These are phyloP conservation scores for Candida sakaeoensis DNA, from an alignment of 805 yeast genomes.

Conservation along the genomic window DNA sequence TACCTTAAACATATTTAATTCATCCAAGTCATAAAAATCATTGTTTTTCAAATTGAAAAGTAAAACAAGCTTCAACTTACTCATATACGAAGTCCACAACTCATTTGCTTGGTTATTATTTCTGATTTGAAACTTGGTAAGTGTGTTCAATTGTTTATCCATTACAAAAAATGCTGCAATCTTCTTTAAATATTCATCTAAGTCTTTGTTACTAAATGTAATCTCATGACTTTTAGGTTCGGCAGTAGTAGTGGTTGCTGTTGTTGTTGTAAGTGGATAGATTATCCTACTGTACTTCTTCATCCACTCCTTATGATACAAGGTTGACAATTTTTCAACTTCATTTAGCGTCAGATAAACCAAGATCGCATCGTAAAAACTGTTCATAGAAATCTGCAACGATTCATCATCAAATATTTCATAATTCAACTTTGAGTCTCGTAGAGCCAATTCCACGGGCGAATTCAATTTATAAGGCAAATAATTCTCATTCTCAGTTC, in stretches of 20 bases:
- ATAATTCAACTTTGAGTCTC: constrained; percentile 51
- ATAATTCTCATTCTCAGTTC: constrained; percentile 37
- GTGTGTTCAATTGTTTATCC: constrained; percentile 64
- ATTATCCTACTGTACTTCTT: constrained; percentile 68
- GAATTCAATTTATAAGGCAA: constrained; percentile 71
- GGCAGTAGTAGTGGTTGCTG: constrained; percentile 12
- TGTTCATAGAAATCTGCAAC: constrained; percentile 53
- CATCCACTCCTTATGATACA: constrained; percentile 67
- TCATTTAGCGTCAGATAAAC: constrained; percentile 76
- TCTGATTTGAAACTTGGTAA: constrained; percentile 63
- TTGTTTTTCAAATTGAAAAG: constrained; percentile 42
- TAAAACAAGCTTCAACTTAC: constrained; percentile 59
- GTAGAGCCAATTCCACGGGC: constrained; percentile 74
- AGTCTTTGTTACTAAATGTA: constrained; percentile 18
- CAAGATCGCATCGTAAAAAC: constrained; percentile 76
- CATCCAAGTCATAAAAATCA: constrained; percentile 34
- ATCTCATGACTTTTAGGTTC: constrained; percentile 4
- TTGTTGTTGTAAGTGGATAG: constrained; percentile 55
- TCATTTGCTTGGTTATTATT: constrained; percentile 60
- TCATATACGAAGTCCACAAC: constrained; percentile 67
- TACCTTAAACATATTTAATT: constrained; percentile 53
- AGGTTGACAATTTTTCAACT: constrained; percentile 53
- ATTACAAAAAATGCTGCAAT: constrained; percentile 73
- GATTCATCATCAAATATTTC: constrained; percentile 45
- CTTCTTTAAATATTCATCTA: constrained; percentile 56